phyloP scores from a whole-genome alignment of 768 basidiomycete genomes.

The Cystoderma amianthinum region DNA sequence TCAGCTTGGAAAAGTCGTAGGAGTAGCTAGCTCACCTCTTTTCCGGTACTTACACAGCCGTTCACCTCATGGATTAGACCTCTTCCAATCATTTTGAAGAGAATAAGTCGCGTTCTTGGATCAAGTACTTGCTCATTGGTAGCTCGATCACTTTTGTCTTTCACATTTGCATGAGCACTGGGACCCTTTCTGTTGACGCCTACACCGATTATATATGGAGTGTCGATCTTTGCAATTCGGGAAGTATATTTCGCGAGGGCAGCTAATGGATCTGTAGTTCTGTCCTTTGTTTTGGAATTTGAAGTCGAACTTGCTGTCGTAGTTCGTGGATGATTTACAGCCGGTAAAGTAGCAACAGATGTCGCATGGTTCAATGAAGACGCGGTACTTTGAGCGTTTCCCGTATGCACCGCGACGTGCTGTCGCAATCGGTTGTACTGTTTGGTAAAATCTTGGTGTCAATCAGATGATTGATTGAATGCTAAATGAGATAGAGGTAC shows the following conservation, averaged over 20 bases:
- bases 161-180: conserved; percentile 77
- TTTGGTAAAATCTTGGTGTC: conserved; percentile 86
- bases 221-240: conserved; percentile 66
- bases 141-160: conserved; percentile 95
- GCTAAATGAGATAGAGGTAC: conserved; percentile 26
- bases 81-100: conserved; percentile 94
- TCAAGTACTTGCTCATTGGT: conserved; percentile 97
- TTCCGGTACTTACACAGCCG: conserved; percentile 95
- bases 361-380: conserved; percentile 43
- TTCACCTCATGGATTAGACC: conserved; percentile 87
- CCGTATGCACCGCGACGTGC: conserved; percentile 79
- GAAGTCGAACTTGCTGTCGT: conserved; percentile 14
- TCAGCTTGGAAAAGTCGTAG: conserved; percentile 1
- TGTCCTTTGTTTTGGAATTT: conserved; percentile 36
- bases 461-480: conserved; percentile 5
- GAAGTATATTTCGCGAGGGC: conserved; percentile 74
- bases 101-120: conserved; percentile 86
- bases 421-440: conserved; percentile 94
- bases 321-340: conserved; percentile 58
- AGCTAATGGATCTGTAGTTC: conserved; percentile 65
- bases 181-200: conserved; percentile 92
- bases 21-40: conserved; percentile 60
- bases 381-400: conserved; percentile 52
- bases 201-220: conserved; percentile 59
- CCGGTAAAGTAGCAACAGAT: conserved; percentile 59